Conservation (phyloP, 208 protist genomes). For the Acanthamoeba castellanii region DNA sequence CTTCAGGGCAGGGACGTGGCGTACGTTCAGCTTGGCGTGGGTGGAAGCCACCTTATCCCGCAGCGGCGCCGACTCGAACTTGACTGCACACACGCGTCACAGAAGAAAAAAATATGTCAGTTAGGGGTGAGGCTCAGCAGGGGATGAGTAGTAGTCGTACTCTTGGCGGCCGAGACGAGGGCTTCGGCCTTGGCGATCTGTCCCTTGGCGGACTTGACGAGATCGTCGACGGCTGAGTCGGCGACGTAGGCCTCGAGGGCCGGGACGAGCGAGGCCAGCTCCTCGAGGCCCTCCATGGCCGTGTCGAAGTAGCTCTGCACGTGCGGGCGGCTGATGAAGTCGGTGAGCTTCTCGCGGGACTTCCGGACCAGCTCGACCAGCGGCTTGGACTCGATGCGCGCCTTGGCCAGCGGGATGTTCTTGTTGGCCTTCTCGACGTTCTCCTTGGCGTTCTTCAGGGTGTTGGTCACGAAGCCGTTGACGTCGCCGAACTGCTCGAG, state of each 20-base stretch:
- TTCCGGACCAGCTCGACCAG: not conserved
- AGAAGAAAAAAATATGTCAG: not conserved
- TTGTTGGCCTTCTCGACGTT: slow-evolving; percentile 37
- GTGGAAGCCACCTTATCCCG: slow-evolving; percentile 1
- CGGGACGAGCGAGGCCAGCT: slow-evolving; percentile 7
- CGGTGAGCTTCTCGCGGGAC: not conserved
- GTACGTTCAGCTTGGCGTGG: slow-evolving; percentile 26
- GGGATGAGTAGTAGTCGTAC: not conserved
- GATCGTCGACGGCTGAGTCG: not conserved
- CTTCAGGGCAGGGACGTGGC: not conserved
- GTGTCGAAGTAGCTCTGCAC: slow-evolving; percentile 47
- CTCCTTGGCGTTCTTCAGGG: slow-evolving; percentile 24
- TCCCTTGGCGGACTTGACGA: slow-evolving; percentile 5
- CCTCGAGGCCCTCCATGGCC: slow-evolving; percentile 60
- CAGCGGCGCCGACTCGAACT: slow-evolving; percentile 42
- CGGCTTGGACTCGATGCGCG: slow-evolving; percentile 24
- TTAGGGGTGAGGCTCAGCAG: not conserved
- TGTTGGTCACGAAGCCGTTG: not conserved
- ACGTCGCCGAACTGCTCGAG: slow-evolving; percentile 33
- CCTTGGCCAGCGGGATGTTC: slow-evolving; percentile 71
- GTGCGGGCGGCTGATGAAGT: not conserved
- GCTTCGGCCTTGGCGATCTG: slow-evolving; percentile 65
- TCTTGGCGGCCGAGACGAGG: not conserved
- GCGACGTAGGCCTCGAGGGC: slow-evolving; percentile 12
- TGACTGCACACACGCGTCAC: not conserved